Conservation (phyloP, 202 grass and related monocot species). For the Digitaria exilis region DNA sequence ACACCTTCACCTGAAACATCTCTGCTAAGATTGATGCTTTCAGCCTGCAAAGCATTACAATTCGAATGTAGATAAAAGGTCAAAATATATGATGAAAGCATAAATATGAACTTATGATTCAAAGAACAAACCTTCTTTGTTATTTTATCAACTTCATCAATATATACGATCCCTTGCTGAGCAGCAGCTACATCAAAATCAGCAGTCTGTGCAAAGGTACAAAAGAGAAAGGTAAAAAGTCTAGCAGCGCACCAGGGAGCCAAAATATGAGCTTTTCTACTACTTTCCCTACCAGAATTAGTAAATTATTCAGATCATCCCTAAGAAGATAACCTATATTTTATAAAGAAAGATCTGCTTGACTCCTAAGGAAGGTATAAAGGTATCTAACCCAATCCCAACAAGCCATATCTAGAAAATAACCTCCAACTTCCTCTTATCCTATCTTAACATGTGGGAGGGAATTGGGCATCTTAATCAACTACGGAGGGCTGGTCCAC, state of each 20-base stretch:
- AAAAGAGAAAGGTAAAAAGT: slow-evolving; percentile 21
- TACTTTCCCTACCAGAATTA: slow-evolving; percentile 14
- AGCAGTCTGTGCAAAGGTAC: slow-evolving; percentile 62
- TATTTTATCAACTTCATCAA: slow-evolving; percentile 84
- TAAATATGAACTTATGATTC: background rate
- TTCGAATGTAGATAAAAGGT: background rate
- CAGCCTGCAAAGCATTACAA: slow-evolving; percentile 46
- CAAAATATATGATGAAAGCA: background rate
- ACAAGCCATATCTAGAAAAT: slow-evolving; percentile 1
- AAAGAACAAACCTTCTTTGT: slow-evolving; percentile 59
- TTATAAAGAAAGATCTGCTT: background rate
- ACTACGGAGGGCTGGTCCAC: background rate
- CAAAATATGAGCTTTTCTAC: background rate
- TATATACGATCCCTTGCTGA: slow-evolving; percentile 73
- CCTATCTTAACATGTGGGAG: background rate
- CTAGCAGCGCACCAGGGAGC: background rate
- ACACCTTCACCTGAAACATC: slow-evolving; percentile 82
- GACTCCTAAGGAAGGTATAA: background rate
- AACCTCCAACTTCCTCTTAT: background rate
- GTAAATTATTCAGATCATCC: background rate
- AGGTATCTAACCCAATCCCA: background rate
- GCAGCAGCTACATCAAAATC: slow-evolving; percentile 68
- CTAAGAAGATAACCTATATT: background rate
- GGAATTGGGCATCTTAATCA: background rate
- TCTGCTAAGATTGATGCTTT: slow-evolving; percentile 70